Base-by-base conservation (phyloP, 306 rosid species). In the Gillenia trifoliata region DNA sequence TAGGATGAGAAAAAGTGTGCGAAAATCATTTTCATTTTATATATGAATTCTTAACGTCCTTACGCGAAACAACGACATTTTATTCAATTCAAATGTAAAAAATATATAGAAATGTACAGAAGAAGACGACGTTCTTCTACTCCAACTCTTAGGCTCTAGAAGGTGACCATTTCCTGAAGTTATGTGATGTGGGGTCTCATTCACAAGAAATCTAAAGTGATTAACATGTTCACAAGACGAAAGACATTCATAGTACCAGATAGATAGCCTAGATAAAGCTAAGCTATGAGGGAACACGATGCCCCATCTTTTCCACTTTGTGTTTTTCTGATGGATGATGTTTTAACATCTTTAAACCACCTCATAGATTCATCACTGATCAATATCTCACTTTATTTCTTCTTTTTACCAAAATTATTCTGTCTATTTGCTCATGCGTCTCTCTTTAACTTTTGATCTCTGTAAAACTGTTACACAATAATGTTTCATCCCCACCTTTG, bases 221-320 rank as follows among this genome's bases (percentile, higher is more conserved):
- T 70, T 36, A 36, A 82, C 67, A 34, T 85, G 91, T 85, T 70
- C 68, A 83, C 31, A 71, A 54, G 76, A 84, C 64, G 81, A 83
- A 86, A 77, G 89, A 88, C 86, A 89, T 78, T 74, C 72, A 73
- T 71, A 77, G 67, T 82, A 79, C 82, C 77, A 79, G 68, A 15
- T 45, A 1, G 19, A 78, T 80, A 71, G 85, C 34, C 71, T 73
- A 62, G 34, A 60, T 77, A 57, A 81, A 75, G 81, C 52, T 20
- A 79, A 30, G 33, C 79, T 64, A 73, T 68, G 82, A 83, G 89
- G 90, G 87, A 88, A 83, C 96, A 88, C n/a, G 36, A 50, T 81
- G 90, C 86, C 88, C 87, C 83, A 75, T 83, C 73, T 78, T 82
- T 79, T 85, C 77, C 45, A 71, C 66, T 83, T 45, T 80, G 74